Evolutionary conservation across 768 basidiomycete genomes (phyloP), one percentile per base, ranked within the genome.

Genomic region (Agaricus blazei): DNA sequence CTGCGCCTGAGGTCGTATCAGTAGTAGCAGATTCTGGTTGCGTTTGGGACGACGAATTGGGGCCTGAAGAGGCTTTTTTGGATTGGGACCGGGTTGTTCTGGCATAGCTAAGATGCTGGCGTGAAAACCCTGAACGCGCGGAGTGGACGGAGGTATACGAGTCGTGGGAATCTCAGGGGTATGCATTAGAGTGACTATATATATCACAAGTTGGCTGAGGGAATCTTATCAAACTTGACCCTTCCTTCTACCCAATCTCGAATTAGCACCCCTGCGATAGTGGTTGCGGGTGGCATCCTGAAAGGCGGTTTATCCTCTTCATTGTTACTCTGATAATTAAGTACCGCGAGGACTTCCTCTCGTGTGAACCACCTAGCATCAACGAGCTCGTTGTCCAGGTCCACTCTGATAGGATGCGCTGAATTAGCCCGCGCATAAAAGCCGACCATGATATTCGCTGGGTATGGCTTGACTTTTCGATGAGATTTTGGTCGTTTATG

Each of bases 351-450:
- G 34, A 98, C 76, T 62, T 93, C 85, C 15, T 80, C 80, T 3
- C 89, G 84, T 9, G 85, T 85, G 70, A 84, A 97, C 92, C 92
- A 99, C 44, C 80, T 80, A 1, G 93, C 94, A 64, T 98, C 92
- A 64, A 86, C 85, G n/a, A 99, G 81, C 72, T 99, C 96, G 61
- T 96, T 96, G 65, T 98, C 96, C 2, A 99, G 79, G 66, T 98
- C 94, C 7, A 77, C 73, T 14, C 93, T 82, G 56, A 98, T 87
- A 4, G 82, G 80, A 63, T 93, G 76, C 3, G 80, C 74, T 1
- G 85, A 74, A 72, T 86, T 89, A 8, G 82, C 94, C 41, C 81
- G 78, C 2, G 87, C 92, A 64, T 88, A 93, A 66, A 89, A 93
- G 12, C 94, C 94, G 9, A 93, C 78, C 94, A 97, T 95, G 40